Evolutionary conservation across 2,329 filamentous ascomycete genomes (phyloP).

Genomic region (Talaromyces sp.): DNA sequence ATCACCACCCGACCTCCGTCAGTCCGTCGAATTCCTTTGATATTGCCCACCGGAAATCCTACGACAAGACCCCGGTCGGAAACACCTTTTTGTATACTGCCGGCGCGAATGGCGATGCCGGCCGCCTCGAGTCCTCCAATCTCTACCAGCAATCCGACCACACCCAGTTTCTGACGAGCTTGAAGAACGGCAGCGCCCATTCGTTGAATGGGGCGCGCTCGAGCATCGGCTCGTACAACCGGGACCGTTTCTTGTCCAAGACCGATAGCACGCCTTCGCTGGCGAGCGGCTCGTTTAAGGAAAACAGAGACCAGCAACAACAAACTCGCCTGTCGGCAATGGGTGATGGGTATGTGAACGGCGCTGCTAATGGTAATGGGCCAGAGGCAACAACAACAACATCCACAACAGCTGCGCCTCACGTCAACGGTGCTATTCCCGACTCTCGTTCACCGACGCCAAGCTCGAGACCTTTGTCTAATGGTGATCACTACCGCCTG

Average conservation of each 20-base stretch:
- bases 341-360: constrained; percentile 23
- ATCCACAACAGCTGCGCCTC: constrained; percentile 19
- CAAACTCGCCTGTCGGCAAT: constrained; percentile 9
- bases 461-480: neutral
- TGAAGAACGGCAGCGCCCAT: constrained; percentile 53
- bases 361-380: constrained; percentile 9
- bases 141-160: constrained; percentile 27
- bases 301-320: constrained; percentile 16
- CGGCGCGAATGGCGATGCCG: constrained; percentile 39
- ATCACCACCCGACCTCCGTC: constrained; percentile 17
- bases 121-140: constrained; percentile 28
- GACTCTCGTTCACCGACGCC: constrained; percentile 5
- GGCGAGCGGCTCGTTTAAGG: constrained; percentile 27
- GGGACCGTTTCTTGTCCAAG: constrained; percentile 35
- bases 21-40: constrained; percentile 35
- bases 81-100: constrained; percentile 45
- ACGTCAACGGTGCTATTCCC: constrained; percentile 3
- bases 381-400: neutral
- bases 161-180: constrained; percentile 28
- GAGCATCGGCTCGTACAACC: constrained; percentile 37
- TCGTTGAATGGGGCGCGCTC: constrained; percentile 54
- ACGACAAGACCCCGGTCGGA: constrained; percentile 39
- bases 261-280: constrained; percentile 46
- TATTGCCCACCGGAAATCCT: constrained; percentile 34
- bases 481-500: constrained; percentile 9